Evolutionary conservation across 768 basidiomycete species (phyloP).

Genomic region (Tremella mesenterica): DNA sequence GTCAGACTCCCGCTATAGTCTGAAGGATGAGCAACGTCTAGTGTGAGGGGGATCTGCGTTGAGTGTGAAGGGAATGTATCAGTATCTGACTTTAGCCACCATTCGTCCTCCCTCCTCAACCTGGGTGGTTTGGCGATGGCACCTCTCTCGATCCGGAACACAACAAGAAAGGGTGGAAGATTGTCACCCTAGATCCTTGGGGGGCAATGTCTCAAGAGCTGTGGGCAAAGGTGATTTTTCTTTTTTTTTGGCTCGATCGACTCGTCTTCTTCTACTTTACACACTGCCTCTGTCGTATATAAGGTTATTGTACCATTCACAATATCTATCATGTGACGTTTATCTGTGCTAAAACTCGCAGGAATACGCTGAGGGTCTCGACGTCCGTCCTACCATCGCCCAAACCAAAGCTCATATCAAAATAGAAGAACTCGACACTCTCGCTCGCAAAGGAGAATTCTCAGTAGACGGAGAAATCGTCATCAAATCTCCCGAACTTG

Average conservation of each 20-base stretch:
- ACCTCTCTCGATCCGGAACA: slow-evolving; percentile 14
- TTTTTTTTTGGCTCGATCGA: background rate
- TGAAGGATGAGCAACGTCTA: background rate
- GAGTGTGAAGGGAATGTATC: slow-evolving; percentile 49
- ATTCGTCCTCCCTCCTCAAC: slow-evolving; percentile 64
- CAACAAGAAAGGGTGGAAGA: slow-evolving; percentile 56
- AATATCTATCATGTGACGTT: too few relatives aligned
- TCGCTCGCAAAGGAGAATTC: slow-evolving; percentile 62
- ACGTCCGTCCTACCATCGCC: slow-evolving; percentile 84
- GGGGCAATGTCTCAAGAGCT: slow-evolving; percentile 64
- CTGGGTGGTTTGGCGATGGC: slow-evolving; percentile 55
- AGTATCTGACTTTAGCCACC: slow-evolving; percentile 77
- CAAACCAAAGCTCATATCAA: slow-evolving; percentile 89
- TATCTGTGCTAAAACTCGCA: slow-evolving; percentile 2
- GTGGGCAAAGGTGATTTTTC: slow-evolving; percentile 28
- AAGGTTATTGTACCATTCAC: too few relatives aligned
- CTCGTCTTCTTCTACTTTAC: too few relatives aligned
- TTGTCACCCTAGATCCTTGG: slow-evolving; percentile 89
- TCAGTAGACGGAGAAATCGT: slow-evolving; percentile 75
- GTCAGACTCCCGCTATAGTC: background rate
- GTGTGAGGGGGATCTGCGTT: background rate
- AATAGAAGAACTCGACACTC: slow-evolving; percentile 82
- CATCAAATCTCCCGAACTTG: slow-evolving; percentile 50
- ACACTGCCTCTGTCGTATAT: too few relatives aligned
- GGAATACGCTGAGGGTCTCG: slow-evolving; percentile 53